phyloP scores from a whole-genome alignment of 1,284 basidiomycete genomes.

The Sanghuangporus baumii region DNA sequence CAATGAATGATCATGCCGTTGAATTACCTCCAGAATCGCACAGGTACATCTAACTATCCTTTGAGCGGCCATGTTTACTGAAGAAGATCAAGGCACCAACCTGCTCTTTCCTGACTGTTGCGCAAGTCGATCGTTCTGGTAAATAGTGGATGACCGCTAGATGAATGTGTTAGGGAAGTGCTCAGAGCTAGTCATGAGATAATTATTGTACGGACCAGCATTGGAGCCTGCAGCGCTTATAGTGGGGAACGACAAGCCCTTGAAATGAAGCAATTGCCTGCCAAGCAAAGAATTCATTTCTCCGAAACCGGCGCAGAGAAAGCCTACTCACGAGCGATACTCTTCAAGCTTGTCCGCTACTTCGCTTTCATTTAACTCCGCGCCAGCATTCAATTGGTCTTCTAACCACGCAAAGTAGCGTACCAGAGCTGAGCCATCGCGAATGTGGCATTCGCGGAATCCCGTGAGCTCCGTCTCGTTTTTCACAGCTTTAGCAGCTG shows the following conservation, averaged over 20 bases:
- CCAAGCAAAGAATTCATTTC: neutral
- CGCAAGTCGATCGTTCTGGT: constrained; percentile 72
- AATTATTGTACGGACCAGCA: constrained; percentile 50
- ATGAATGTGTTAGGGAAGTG: neutral
- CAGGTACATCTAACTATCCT: constrained; percentile 66
- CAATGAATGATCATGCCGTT: constrained; percentile 11
- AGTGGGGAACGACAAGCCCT: constrained; percentile 86
- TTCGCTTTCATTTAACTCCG: constrained; percentile 74
- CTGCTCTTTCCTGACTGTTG: constrained; percentile 71
- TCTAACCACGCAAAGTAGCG: constrained; percentile 96
- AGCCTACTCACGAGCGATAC: constrained; percentile 67
- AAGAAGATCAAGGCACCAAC: constrained; percentile 29
- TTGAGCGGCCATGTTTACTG: neutral
- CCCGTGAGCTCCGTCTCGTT: constrained; percentile 84
- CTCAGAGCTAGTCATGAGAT: neutral
- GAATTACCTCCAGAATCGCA: constrained; percentile 84
- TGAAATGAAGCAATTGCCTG: constrained; percentile 74
- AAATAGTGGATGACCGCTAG: constrained; percentile 79
- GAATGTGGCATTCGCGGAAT: constrained; percentile 84
- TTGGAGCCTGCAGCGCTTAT: constrained; percentile 91
- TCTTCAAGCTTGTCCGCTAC: constrained; percentile 77
- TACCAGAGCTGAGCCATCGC: constrained; percentile 85
- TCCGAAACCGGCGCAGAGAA: neutral
- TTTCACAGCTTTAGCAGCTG: constrained; percentile 87
- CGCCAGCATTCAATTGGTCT: constrained; percentile 63